Percentiles rank a stretch among this genome's conserved stretches.
Conservation (phyloP, 169 alveolate genomes). For the Plasmodium malariae region DNA sequence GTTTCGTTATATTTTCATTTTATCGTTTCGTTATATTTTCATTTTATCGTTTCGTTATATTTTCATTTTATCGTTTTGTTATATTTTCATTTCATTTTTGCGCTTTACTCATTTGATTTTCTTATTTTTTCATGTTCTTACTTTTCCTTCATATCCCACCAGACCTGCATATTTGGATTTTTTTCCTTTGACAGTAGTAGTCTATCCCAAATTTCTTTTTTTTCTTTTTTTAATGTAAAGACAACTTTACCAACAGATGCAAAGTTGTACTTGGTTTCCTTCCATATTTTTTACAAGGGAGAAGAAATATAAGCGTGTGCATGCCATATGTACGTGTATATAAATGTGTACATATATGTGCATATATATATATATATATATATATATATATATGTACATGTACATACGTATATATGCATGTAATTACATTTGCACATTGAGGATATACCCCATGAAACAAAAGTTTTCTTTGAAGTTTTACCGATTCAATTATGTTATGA, state of each 20-base stretch:
- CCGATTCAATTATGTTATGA: slow-evolving; percentile 83
- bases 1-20: no score
- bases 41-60: no score
- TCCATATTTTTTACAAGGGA: not conserved
- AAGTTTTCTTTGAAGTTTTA: slow-evolving; percentile 12
- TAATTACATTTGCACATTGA: no score
- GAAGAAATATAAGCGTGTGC: not conserved
- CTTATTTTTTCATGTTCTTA: slow-evolving; percentile 80
- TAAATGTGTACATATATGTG: not conserved
- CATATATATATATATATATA: slow-evolving; percentile 21
- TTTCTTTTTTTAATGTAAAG: slow-evolving; percentile 87
- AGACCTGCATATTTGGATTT: slow-evolving; percentile 91
- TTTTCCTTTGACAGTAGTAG: slow-evolving; percentile 87
- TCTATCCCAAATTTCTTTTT: slow-evolving; percentile 87
- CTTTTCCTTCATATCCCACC: slow-evolving; percentile 96
- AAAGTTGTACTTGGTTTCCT: slow-evolving; percentile 88
- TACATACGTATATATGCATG: slow-evolving; percentile 8
- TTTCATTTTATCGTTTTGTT: no score
- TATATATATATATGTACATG: slow-evolving; percentile 19
- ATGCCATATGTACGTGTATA: not conserved
- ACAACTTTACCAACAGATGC: slow-evolving; percentile 92
- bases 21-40: no score
- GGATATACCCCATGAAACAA: not conserved
- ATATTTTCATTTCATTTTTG: not conserved
- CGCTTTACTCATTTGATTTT: slow-evolving; percentile 17